phyloP scores from a whole-genome alignment of 2,329 filamentous ascomycete genomes.

The Beauveria asiatica region DNA sequence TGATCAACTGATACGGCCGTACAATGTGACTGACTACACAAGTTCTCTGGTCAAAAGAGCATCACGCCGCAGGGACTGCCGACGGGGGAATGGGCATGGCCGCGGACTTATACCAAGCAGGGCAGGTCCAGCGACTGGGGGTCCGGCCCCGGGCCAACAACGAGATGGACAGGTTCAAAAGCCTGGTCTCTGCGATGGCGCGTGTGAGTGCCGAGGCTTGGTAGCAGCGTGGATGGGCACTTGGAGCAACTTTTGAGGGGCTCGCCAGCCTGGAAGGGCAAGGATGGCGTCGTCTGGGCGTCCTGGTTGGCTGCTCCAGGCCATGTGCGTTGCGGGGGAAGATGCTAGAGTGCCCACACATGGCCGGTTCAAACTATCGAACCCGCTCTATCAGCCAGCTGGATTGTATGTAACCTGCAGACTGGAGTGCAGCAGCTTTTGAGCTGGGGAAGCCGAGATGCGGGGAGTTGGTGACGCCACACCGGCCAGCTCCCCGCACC shows the following conservation, averaged over 20 bases:
- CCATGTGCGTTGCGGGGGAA: slow-evolving; percentile 7
- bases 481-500: slow-evolving; percentile 1
- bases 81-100: neutral
- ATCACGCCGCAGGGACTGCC: neutral
- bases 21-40: neutral
- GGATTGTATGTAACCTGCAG: neutral
- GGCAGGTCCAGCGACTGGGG: neutral
- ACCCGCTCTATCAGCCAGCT: neutral
- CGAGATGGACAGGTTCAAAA: neutral
- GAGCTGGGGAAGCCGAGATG: slow-evolving; percentile 9
- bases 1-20: neutral
- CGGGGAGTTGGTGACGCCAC: slow-evolving; percentile 5
- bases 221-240: neutral
- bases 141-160: neutral
- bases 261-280: neutral
- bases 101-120: slow-evolving; percentile 6
- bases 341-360: neutral
- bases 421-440: neutral
- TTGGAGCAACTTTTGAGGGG: neutral
- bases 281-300: neutral
- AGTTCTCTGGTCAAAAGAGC: neutral
- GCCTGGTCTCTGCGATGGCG: neutral
- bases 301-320: slow-evolving; percentile 1
- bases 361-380: neutral
- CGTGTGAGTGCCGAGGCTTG: slow-evolving; percentile 5